Evolutionary conservation across 2,329 filamentous ascomycete species (phyloP), one percentile per base, ranked within the genome.

Genomic region (Hypoxylon sp.): DNA sequence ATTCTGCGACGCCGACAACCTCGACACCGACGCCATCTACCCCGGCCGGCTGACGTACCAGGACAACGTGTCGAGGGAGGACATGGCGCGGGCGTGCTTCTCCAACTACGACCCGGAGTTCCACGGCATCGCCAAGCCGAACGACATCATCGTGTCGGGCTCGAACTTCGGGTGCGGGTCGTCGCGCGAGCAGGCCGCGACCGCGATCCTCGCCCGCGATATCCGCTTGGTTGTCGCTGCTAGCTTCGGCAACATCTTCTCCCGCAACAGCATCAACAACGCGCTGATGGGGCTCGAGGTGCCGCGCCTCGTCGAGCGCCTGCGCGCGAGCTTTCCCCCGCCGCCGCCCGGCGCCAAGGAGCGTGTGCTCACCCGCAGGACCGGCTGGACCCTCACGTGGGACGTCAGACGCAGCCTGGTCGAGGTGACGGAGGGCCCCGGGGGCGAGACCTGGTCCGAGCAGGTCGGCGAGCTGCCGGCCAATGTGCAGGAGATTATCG

Each of bases 21-120:
- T 98, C 78, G 93, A 96, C 81, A 98, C 95, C 0, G 95, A 98
- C 76, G 91, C 88, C 59, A 97, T 98, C 78, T 98, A 98, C 79
- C 92, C 94, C 0, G 93, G 93, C 3, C 94, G 94, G 77, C 94
- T 93, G 79, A 98, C 94, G 0, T 98, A 98, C 80, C 93, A 97
- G 77, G 94, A 98, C 76, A 87, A 92, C 74, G 85, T 98, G 0
- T 82, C 92, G 0, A 83, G 81, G 0, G 91, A 93, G 68, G 89
- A 89, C 62, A 98, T 98, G 95, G 93, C 93, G 0, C 84, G 92
- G 72, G 94, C 94, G 0, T 94, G 92, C 80, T 98, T 98, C 94
- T 87, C 92, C 78, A 98, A 98, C 85, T 98, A 97, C 81, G 95
- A 98, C 77, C 81, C 86, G 0, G 78, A 83, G 0, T 98, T 98